Conservation (phyloP, 2,329 filamentous ascomycete species). For the Exophiala bonariae region DNA sequence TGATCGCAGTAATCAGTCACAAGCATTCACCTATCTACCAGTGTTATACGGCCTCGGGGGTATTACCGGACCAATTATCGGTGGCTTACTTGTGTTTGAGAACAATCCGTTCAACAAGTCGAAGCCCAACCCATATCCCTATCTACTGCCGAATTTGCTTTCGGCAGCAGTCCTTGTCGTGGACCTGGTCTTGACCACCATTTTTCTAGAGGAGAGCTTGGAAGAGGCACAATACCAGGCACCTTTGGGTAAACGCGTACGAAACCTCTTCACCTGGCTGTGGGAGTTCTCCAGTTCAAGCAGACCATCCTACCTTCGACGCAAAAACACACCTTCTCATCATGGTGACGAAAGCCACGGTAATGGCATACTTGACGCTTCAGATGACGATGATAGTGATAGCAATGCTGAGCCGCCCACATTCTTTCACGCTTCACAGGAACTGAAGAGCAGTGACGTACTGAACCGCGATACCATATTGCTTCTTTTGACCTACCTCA, state of each 20-base stretch:
- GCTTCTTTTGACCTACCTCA: slow-evolving; percentile 79
- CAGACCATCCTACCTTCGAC: slow-evolving; percentile 59
- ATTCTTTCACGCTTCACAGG: slow-evolving; percentile 41
- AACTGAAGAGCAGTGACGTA: slow-evolving; percentile 59
- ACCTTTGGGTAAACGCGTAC: slow-evolving; percentile 59
- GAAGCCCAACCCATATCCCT: slow-evolving; percentile 67
- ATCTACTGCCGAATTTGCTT: slow-evolving; percentile 79
- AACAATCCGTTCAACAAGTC: slow-evolving; percentile 56
- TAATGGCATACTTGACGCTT: slow-evolving; percentile 10
- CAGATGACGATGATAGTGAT: slow-evolving; percentile 31
- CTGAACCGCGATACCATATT: slow-evolving; percentile 80
- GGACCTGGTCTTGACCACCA: slow-evolving; percentile 70
- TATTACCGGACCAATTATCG: slow-evolving; percentile 89
- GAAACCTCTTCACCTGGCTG: slow-evolving; percentile 64
- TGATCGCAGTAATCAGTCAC: slow-evolving; percentile 89
- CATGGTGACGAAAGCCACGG: slow-evolving; percentile 13
- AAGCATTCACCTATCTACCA: slow-evolving; percentile 89
- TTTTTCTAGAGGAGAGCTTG: slow-evolving; percentile 85
- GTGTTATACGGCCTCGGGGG: slow-evolving; percentile 94
- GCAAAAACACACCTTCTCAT: slow-evolving; percentile 8
- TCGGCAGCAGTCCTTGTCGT: slow-evolving; percentile 70
- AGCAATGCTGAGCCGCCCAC: slow-evolving; percentile 41
- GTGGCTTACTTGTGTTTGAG: slow-evolving; percentile 74
- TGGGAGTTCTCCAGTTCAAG: slow-evolving; percentile 67
- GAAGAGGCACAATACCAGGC: slow-evolving; percentile 65